Evolutionary conservation across 306 rosid species (phyloP), one percentile per base, ranked within the genome.

Genomic region (Pterocarpus macrocarpus): DNA sequence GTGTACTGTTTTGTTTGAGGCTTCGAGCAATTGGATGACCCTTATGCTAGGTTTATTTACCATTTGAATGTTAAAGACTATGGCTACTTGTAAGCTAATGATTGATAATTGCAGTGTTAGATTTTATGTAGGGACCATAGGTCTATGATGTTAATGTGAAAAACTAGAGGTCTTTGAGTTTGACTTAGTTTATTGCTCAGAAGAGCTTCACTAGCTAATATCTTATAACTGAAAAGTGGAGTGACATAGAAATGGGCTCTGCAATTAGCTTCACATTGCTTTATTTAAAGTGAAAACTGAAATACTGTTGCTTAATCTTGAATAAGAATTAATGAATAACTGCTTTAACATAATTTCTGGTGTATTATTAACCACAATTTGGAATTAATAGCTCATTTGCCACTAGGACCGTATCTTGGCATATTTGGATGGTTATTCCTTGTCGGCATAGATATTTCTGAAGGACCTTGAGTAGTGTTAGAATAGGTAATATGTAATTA

Each of bases 291-390:
- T 43, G 49, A 43, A 43, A 74, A 13, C 43, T 16, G 47, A 8
- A 7, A 67, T 16, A 41, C 0, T 7, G 62, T 57, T 36, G 63
- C 32, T 65, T 39, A 45, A 36, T 53, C 7, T 58, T 39, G 36
- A 50, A 66, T 69, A 28, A 75, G 64, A 76, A 53, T 69, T 12
- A 71, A 43, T 75, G 7, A 34, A 16, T 61, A 75, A 52, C 33
- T 61, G 14, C 10, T 34, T 12, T 13, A 61, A 45, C 10, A 5
- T 76, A 65, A 34, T 80, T 75, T 10, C 34, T 65, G 58, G 76
- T 57, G 17, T 69, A 69, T 65, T 3, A 39, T 39, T 43, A 43
- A 50, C 41, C 58, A 45, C 38, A 64, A 35, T 59, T 55, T 39
- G 10, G 16, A 50, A 41, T 69, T 65, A 43, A 57, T 64, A 53